Evolutionary conservation across 1,284 basidiomycete species (phyloP), one percentile per base, ranked within the genome.

Genomic region (Sporisorium reilianum): DNA sequence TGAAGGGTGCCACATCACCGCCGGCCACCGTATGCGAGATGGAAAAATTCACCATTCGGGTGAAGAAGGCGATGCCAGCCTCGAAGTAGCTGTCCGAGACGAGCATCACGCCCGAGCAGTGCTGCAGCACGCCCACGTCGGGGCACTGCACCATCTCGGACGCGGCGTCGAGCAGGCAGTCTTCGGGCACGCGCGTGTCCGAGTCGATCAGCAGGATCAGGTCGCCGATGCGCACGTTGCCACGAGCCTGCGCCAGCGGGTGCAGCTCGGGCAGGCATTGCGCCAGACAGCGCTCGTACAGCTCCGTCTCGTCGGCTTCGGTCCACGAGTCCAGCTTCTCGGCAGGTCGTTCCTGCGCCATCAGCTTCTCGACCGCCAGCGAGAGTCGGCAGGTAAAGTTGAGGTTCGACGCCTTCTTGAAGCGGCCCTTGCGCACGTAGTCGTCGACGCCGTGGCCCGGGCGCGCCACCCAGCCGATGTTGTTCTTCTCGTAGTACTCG

Each of bases 401-500:
- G 91, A 94, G 92, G 85, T 95, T 94, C 0, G 90, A 91, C 0
- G 92, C 92, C 85, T 94, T 94, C 88, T 94, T 94, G 88, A 94
- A 94, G 30, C 92, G 89, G 65, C 93, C 93, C 18, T 91, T 91
- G 56, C 93, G 91, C 59, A 89, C 88, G 86, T 90, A 94, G 0
- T 91, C 92, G 79, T 89, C 89, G 20, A 84, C 76, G 78, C 90
- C 89, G 82, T 92, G 90, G 49, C 87, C 88, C 4, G 93, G 92
- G 51, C 93, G 90, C 23, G 93, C 90, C 61, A 93, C 91, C 89
- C 91, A 94, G 38, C 91, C 92, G 77, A 93, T 91, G 78, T 90
- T 91, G 80, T 93, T 91, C 28, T 62, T 56, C 55, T 91, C 90
- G 80, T 94, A 94, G 84, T 90, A 94, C 25, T 88, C 85, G 26